These are phyloP conservation scores for Didymella lethalis DNA, from an alignment of 2,329 filamentous ascomycete species.

Conservation along the genomic window DNA sequence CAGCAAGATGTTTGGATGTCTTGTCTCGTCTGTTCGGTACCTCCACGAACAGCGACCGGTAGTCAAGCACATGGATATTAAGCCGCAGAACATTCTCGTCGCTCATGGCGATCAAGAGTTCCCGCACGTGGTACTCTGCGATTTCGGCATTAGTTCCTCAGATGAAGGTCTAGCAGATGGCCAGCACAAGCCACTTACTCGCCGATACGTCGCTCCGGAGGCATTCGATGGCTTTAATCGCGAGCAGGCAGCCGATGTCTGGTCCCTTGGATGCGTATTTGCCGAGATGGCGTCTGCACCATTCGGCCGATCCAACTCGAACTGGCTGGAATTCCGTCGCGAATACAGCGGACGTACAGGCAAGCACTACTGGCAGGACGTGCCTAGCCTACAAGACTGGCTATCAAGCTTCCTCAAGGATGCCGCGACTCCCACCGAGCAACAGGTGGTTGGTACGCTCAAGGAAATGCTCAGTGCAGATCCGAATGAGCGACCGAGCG, in stretches of 20 bases:
- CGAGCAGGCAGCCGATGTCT: conserved; percentile 71
- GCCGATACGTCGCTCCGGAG: conserved; percentile 49
- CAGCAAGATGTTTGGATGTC: conserved; percentile 49
- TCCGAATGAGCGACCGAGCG: conserved; percentile 43
- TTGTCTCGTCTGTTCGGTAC: conserved; percentile 46
- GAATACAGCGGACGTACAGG: conserved; percentile 40
- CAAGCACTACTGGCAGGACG: conserved; percentile 50
- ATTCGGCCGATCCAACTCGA: conserved; percentile 33
- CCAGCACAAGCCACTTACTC: conserved; percentile 39
- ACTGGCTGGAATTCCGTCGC: conserved; percentile 40
- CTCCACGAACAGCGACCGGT: conserved; percentile 49
- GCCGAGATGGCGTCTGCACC: conserved; percentile 79
- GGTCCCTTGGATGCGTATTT: conserved; percentile 96
- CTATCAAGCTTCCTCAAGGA: conserved; percentile 35
- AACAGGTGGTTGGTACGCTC: conserved; percentile 38
- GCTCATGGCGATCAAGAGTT: conserved; percentile 39
- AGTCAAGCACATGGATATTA: conserved; percentile 51
- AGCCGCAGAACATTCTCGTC: conserved; percentile 51
- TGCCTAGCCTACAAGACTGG: conserved; percentile 38
- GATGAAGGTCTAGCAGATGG: conserved; percentile 33
- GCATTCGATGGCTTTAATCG: conserved; percentile 40
- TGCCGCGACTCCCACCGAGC: conserved; percentile 31
- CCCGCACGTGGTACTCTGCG: conserved; percentile 48
- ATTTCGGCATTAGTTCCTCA: conserved; percentile 49
- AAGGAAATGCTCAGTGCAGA: conserved; percentile 43